Base-by-base conservation (phyloP, 106 monocot species). In the Posidonia australis region DNA sequence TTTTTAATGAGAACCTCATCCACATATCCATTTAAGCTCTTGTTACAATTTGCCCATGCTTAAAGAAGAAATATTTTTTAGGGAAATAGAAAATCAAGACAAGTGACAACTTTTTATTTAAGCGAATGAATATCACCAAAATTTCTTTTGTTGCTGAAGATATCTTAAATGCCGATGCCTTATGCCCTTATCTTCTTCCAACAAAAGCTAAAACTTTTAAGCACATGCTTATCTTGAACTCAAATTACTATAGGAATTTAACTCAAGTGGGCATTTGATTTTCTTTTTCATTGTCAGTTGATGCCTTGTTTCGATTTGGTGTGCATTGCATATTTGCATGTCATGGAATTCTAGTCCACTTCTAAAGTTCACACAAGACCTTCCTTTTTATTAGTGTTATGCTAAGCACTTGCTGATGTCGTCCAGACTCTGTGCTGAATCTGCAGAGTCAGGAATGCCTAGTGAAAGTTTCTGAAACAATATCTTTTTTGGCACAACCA, bases 401-500 rank as follows among this genome's bases (percentile, higher is more conserved):
- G 5, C 13, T 53, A 6, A 51, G 19, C 16, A 49, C 9, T 28
- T 17, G 17, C 19, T 60, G 60, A 17, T 17, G 0, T 32, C 31
- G 1, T 14, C 18, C 20, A 17, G 0, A 21, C 42, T 46, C 22
- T 36, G 5, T 14, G 14, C 13, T 61, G 16, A 18, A 23, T 21
- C 23, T 74, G 70, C 70, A 98, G 96, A 98, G 96, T 55, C 75
- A 81, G 62, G 96, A 98, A 54, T 98, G 96, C 75, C 80, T 98
- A 81, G 85, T 85, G 70, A 98, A 98, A 73, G 96, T 98, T 60
- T 80, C 87, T 11, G 65, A 77, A 32, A 87, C 96, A 26, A 77
- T 91, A 25, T 70, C 80, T 42, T 91, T 87, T 64, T 70, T 98
- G 63, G 80, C 87, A 13, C 48, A 64, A 6, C 72, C 86, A 17